Conservation (phyloP, 2,329 filamentous ascomycete genomes). For the Calonectria honghensis region DNA sequence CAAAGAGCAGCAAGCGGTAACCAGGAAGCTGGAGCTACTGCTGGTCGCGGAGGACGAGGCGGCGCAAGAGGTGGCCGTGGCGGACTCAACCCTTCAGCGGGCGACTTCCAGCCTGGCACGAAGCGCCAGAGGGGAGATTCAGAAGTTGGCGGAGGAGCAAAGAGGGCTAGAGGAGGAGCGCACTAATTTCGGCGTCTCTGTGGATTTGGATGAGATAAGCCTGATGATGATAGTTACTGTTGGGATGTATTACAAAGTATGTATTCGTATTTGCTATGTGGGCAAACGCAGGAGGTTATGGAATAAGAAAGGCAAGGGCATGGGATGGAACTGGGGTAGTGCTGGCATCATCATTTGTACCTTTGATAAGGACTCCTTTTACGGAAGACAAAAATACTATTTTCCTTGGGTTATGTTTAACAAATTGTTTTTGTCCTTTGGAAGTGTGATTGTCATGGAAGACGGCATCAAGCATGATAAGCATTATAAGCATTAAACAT, state of each 20-base stretch:
- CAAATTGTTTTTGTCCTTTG: not conserved
- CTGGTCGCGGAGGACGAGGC: slow-evolving; percentile 64
- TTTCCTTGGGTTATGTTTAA: slow-evolving; percentile 37
- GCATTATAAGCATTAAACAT: not conserved
- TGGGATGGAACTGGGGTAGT: slow-evolving; percentile 41
- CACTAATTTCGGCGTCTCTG: slow-evolving; percentile 54
- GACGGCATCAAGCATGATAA: no score
- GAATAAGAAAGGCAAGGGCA: slow-evolving; percentile 43
- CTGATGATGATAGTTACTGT: slow-evolving; percentile 38
- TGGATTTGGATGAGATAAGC: slow-evolving; percentile 26
- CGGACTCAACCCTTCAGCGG: slow-evolving; percentile 69
- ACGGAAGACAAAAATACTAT: slow-evolving; percentile 50
- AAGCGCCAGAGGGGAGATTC: slow-evolving; percentile 75
- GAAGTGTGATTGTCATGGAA: not conserved
- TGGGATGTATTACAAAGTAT: slow-evolving; percentile 53
- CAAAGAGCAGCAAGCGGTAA: slow-evolving; percentile 60
- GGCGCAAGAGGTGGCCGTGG: slow-evolving; percentile 64
- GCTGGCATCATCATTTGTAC: slow-evolving; percentile 43
- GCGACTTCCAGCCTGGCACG: slow-evolving; percentile 75
- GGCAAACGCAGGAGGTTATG: slow-evolving; percentile 41
- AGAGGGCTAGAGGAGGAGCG: slow-evolving; percentile 65
- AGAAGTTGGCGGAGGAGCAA: slow-evolving; percentile 64
- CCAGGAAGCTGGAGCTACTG: slow-evolving; percentile 59
- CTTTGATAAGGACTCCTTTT: slow-evolving; percentile 48
- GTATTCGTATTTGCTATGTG: slow-evolving; percentile 44